A percentile compares a stretch with the other conserved stretches of the same genome.
These are phyloP conservation scores for Debaryomyces singareniensis DNA, from an alignment of 1,139 yeast species.

Conservation along the genomic window DNA sequence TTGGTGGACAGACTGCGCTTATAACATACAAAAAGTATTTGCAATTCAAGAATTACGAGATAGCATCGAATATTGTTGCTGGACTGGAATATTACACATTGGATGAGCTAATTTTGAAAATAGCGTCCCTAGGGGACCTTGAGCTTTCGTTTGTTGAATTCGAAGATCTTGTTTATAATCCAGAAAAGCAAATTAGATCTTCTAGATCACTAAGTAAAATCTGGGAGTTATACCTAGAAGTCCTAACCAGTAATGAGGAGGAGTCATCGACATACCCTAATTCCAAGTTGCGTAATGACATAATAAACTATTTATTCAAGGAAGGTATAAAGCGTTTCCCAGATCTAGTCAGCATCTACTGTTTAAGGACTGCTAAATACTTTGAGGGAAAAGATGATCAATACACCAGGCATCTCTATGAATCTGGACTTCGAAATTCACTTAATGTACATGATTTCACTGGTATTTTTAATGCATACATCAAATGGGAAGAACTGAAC, in stretches of 20 bases:
- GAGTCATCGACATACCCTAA: too few species aligned
- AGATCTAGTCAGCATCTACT: constrained; percentile 52
- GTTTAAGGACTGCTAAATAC: constrained; percentile 45
- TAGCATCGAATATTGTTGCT: constrained; percentile 1
- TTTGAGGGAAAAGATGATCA: constrained; percentile 31
- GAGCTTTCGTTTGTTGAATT: constrained; percentile 20
- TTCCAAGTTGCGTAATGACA: too few species aligned
- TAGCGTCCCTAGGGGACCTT: too few species aligned
- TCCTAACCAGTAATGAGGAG: too few species aligned
- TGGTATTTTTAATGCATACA: constrained; percentile 53
- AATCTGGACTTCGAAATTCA: constrained; percentile 41
- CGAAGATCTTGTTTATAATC: too few species aligned
- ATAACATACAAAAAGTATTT: constrained; percentile 40
- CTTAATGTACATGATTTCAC: constrained; percentile 59
- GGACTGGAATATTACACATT: constrained; percentile 3
- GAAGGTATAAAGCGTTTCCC: constrained; percentile 45
- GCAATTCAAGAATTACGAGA: constrained; percentile 16
- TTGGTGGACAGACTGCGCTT: constrained; percentile 39
- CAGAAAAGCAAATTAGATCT: too few species aligned
- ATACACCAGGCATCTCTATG: constrained; percentile 44
- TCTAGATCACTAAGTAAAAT: too few species aligned
- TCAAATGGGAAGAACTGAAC: constrained; percentile 55
- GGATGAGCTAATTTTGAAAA: constrained; percentile 4
- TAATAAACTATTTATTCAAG: constrained; percentile 20
- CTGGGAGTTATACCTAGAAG: too few species aligned